Conservation (phyloP, 768 basidiomycete genomes). For the Imleria badia region DNA sequence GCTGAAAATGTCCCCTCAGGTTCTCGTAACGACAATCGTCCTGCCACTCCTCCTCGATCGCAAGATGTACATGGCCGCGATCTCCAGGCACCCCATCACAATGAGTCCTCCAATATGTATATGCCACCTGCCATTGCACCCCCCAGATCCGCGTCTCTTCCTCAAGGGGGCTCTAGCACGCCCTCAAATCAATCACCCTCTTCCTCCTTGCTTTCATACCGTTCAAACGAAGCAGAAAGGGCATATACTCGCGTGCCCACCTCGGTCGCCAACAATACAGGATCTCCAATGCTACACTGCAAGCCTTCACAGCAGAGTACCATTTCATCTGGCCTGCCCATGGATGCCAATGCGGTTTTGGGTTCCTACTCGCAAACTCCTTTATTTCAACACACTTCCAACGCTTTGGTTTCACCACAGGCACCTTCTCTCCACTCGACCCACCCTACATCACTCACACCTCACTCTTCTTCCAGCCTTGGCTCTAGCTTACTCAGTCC, state of each 20-base stretch:
- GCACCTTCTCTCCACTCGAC: constrained; percentile 15
- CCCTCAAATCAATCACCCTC: constrained; percentile 8
- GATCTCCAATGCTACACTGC: constrained; percentile 1
- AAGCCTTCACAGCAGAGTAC: constrained; percentile 10
- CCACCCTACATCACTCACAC: constrained; percentile 16
- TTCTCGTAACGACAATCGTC: constrained; percentile 22
- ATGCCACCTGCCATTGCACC: constrained; percentile 19
- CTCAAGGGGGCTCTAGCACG: constrained; percentile 7
- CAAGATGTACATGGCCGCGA: constrained; percentile 14
- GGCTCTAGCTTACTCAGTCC: constrained; percentile 19
- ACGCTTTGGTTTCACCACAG: constrained; percentile 17
- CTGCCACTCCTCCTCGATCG: constrained; percentile 16
- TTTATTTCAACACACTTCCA: constrained; percentile 18
- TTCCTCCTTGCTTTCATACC: constrained; percentile 19
- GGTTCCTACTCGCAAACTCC: constrained; percentile 10
- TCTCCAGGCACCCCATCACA: constrained; percentile 2
- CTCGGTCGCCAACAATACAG: constrained; percentile 4
- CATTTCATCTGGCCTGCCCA: background rate
- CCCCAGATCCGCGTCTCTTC: constrained; percentile 21
- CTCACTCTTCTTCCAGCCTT: constrained; percentile 21
- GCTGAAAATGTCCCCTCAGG: constrained; percentile 1
- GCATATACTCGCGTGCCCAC: background rate
- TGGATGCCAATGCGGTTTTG: background rate
- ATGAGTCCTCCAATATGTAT: background rate
- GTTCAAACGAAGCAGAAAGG: constrained; percentile 13